Conservation (phyloP, 768 basidiomycete genomes). For the Dioszegia hungarica region DNA sequence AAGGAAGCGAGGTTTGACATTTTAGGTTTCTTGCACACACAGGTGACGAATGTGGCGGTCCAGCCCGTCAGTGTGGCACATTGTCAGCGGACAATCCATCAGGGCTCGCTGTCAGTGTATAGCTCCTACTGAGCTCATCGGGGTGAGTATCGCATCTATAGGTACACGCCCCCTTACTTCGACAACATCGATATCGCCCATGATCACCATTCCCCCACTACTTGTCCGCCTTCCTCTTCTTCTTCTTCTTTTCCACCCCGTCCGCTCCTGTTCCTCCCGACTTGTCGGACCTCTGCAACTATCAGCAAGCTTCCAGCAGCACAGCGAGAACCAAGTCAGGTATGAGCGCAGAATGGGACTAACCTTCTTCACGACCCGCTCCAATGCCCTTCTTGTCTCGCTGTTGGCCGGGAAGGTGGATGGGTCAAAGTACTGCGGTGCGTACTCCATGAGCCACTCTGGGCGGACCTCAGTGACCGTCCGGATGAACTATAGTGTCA, state of each 20-base stretch:
- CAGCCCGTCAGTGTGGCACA: no score
- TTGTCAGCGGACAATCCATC: no score
- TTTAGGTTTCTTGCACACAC: no score
- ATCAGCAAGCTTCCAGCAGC: conserved; percentile 13
- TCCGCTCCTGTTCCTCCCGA: conserved; percentile 3
- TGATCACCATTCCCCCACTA: background rate
- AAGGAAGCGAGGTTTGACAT: no score
- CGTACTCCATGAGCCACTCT: conserved; percentile 74
- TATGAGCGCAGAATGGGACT: no score
- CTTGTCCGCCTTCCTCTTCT: conserved; percentile 39
- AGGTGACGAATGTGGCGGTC: no score
- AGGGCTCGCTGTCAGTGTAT: no score
- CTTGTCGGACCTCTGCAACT: conserved; percentile 33
- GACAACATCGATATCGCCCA: no score
- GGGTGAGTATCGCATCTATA: no score
- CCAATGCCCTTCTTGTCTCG: conserved; percentile 53
- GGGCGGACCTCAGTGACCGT: conserved; percentile 80
- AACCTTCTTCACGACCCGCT: conserved; percentile 57
- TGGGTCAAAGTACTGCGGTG: conserved; percentile 66
- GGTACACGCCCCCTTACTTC: no score
- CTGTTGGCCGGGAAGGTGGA: conserved; percentile 57
- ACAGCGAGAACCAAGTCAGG: no score
- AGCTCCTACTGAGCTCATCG: no score
- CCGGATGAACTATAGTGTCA: conserved; percentile 63
- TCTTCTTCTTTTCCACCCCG: conserved; percentile 40